Percentiles rank a stretch among this genome's conserved stretches.
These are phyloP conservation scores for Pleurotus djamor DNA, from an alignment of 768 basidiomycete species.

Conservation along the genomic window DNA sequence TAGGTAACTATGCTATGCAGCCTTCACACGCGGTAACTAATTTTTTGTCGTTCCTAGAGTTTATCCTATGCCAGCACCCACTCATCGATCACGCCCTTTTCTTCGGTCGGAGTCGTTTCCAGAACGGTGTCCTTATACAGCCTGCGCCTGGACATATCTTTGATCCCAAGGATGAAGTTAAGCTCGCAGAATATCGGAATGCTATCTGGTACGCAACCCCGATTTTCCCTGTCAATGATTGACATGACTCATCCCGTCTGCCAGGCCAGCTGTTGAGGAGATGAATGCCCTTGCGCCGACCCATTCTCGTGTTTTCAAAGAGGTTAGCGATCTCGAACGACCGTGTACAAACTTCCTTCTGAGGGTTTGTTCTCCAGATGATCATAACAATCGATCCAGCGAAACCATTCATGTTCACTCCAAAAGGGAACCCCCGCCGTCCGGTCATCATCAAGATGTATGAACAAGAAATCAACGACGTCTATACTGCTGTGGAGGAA, in stretches of 20 bases:
- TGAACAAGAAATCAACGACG: slow-evolving; percentile 34
- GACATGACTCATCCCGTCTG: background rate
- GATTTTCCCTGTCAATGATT: background rate
- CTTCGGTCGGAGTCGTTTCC: slow-evolving; percentile 34
- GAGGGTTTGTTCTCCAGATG: background rate
- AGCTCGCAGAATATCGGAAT: slow-evolving; percentile 27
- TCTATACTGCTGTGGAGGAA: slow-evolving; percentile 19
- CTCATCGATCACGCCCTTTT: slow-evolving; percentile 31
- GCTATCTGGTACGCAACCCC: slow-evolving; percentile 24
- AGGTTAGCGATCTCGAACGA: background rate
- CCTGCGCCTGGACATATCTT: slow-evolving; percentile 19
- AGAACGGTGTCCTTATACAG: slow-evolving; percentile 29
- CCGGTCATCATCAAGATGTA: slow-evolving; percentile 30
- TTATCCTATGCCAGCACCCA: background rate
- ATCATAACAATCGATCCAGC: slow-evolving; percentile 38
- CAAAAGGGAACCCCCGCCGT: slow-evolving; percentile 36
- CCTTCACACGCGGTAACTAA: background rate
- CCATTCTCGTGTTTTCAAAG: slow-evolving; percentile 18
- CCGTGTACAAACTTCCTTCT: background rate
- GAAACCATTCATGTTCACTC: slow-evolving; percentile 2
- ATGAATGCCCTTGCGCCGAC: slow-evolving; percentile 43
- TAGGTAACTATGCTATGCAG: background rate
- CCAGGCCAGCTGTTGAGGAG: slow-evolving; percentile 39
- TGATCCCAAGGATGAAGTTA: slow-evolving; percentile 22
- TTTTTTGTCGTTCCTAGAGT: background rate